A percentile compares a stretch with the other conserved stretches of the same genome.
Evolutionary conservation across 2,329 filamentous ascomycete species (phyloP).

Genomic region (Zymoseptoria tritici): DNA sequence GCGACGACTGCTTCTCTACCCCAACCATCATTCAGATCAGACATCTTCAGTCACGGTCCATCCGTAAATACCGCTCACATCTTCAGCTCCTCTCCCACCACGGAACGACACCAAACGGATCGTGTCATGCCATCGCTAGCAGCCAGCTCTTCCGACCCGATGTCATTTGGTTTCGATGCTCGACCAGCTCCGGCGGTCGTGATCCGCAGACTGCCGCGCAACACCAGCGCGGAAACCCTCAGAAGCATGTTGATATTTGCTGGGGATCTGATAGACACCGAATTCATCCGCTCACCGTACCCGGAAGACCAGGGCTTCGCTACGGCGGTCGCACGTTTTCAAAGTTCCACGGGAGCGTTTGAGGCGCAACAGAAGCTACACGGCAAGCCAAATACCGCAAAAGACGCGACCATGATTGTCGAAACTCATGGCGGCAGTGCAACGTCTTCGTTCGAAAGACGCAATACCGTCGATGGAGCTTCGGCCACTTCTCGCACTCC

Average conservation of each 20-base stretch:
- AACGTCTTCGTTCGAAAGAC: conserved; percentile 21
- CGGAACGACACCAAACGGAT: conserved; percentile 34
- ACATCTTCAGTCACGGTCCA: conserved; percentile 31
- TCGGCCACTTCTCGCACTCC: conserved; percentile 32
- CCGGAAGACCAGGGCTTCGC: conserved; percentile 51
- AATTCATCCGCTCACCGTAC: conserved; percentile 48
- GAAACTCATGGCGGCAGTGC: conserved; percentile 43
- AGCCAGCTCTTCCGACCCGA: conserved; percentile 20
- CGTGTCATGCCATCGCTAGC: conserved; percentile 25
- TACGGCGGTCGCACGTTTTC: conserved; percentile 53
- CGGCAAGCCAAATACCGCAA: conserved; percentile 55
- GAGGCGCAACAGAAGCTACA: conserved; percentile 53
- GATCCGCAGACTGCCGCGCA: conserved; percentile 53
- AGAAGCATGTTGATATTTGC: conserved; percentile 59
- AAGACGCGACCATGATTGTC: conserved; percentile 51
- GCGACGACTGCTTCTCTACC: conserved; percentile 15
- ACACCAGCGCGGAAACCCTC: conserved; percentile 51
- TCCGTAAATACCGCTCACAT: conserved; percentile 25
- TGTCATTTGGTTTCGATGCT: conserved; percentile 11
- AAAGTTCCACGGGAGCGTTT: conserved; percentile 49
- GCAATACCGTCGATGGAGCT: conserved; percentile 49
- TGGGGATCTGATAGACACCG: conserved; percentile 53
- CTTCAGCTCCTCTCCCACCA: conserved; percentile 35
- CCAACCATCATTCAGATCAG: conserved; percentile 20
- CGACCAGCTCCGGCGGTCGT: conserved; percentile 37